Evolutionary conservation across 805 yeast genomes (phyloP).

Genomic region (Trichomonascus vanleenenianus): DNA sequence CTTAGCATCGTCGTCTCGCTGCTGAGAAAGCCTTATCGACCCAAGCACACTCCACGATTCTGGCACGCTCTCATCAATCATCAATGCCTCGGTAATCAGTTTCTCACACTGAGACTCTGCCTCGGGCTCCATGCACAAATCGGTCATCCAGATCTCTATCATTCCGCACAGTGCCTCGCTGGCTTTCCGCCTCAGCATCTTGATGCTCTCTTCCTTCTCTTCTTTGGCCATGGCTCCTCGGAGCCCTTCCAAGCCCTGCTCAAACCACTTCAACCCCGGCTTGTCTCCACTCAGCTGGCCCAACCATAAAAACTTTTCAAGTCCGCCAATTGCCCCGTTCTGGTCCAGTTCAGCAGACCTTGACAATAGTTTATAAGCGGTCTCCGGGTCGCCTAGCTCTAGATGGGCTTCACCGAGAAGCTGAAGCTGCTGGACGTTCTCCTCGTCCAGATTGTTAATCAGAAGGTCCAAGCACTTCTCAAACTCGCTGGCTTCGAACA

Average conservation of each 20-base stretch:
- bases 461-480: conserved; percentile 46
- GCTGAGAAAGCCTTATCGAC: conserved; percentile 85
- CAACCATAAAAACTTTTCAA: conserved; percentile 75
- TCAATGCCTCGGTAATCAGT: conserved; percentile 56
- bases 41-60: conserved; percentile 79
- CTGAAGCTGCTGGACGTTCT: conserved; percentile 21
- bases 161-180: conserved; percentile 74
- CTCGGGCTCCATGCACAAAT: conserved; percentile 84
- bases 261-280: conserved; percentile 58
- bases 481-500: conserved; percentile 42
- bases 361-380: conserved; percentile 57
- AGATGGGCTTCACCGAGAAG: conserved; percentile 66
- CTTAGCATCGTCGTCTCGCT: conserved; percentile 61
- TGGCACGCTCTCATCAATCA: conserved; percentile 47
- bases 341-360: conserved; percentile 65
- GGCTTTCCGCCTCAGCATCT: conserved; percentile 43
- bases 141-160: conserved; percentile 94
- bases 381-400: conserved; percentile 73
- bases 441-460: conserved; percentile 1
- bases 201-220: conserved; percentile 11
- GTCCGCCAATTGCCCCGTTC: conserved; percentile 50
- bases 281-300: conserved; percentile 87
- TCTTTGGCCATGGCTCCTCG: conserved; percentile 32
- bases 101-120: conserved; percentile 79
- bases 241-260: conserved; percentile 53